Conservation (phyloP, 352 stramenopile species). For the Globisporangium uncinulatum region DNA sequence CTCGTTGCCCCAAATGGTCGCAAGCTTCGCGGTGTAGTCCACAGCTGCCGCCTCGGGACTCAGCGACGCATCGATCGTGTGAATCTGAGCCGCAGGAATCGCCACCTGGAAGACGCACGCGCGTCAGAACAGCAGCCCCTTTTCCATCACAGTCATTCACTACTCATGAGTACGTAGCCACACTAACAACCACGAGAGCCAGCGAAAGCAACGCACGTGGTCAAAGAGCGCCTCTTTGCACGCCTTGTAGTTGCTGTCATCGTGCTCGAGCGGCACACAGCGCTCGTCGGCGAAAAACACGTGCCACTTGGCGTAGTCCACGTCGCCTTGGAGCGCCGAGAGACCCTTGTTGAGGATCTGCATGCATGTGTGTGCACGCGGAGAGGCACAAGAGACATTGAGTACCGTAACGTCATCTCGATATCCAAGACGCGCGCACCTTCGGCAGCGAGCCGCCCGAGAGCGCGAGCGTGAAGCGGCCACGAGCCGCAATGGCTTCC, state of each 20-base stretch:
- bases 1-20: slow-evolving; percentile 52
- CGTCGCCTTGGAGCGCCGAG: slow-evolving; percentile 55
- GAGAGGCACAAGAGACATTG: slow-evolving; percentile 1
- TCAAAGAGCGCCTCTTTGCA: slow-evolving; percentile 89
- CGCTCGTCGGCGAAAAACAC: slow-evolving; percentile 98
- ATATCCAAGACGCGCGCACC: slow-evolving; percentile 16
- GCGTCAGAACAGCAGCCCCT: not conserved
- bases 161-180: no score
- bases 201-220: slow-evolving; percentile 34
- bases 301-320: slow-evolving; percentile 95
- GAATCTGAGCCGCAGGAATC: slow-evolving; percentile 83
- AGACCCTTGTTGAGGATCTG: slow-evolving; percentile 84
- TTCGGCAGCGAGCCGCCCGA: slow-evolving; percentile 85
- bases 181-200: not conserved
- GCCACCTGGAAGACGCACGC: slow-evolving; percentile 23
- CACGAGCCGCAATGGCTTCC: slow-evolving; percentile 46
- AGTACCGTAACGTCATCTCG: not conserved
- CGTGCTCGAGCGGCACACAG: slow-evolving; percentile 89
- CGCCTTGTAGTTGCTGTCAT: slow-evolving; percentile 95
- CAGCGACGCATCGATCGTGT: slow-evolving; percentile 86
- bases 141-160: no score
- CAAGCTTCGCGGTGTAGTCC: slow-evolving; percentile 73
- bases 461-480: slow-evolving; percentile 79
- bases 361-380: not conserved
- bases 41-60: slow-evolving; percentile 55